A percentile compares a stretch with the other conserved stretches of the same genome.
Conservation (phyloP, 352 stramenopile genomes). For the Pythium aquatile region DNA sequence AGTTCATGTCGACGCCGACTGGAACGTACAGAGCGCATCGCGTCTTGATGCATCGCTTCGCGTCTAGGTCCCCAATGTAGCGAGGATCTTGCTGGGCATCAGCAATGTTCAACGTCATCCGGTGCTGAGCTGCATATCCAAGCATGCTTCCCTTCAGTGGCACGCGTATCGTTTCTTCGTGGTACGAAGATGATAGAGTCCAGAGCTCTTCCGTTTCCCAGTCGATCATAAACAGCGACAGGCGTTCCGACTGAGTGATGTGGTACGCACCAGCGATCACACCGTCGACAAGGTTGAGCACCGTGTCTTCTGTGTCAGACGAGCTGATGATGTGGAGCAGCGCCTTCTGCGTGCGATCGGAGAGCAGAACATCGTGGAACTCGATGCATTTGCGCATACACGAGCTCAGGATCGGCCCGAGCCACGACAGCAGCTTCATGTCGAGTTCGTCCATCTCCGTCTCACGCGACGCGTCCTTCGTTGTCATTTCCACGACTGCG, state of each 20-base stretch:
- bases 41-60: slow-evolving; percentile 57
- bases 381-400: slow-evolving; percentile 88
- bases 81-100: slow-evolving; percentile 57
- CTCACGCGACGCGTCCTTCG: slow-evolving; percentile 30
- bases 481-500: slow-evolving; percentile 71
- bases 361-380: slow-evolving; percentile 80
- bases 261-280: slow-evolving; percentile 79
- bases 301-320: slow-evolving; percentile 78
- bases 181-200: slow-evolving; percentile 76
- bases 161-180: slow-evolving; percentile 64
- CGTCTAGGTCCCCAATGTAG: slow-evolving; percentile 57
- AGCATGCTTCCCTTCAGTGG: slow-evolving; percentile 59
- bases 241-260: slow-evolving; percentile 76
- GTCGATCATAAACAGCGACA: slow-evolving; percentile 83
- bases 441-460: slow-evolving; percentile 60
- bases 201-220: slow-evolving; percentile 83
- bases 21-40: slow-evolving; percentile 82
- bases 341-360: slow-evolving; percentile 80
- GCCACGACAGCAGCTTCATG: slow-evolving; percentile 73
- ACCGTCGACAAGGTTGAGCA: slow-evolving; percentile 81
- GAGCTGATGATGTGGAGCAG: slow-evolving; percentile 85
- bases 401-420: slow-evolving; percentile 77
- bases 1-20: slow-evolving; percentile 60
- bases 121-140: slow-evolving; percentile 53
- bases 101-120: slow-evolving; percentile 69